Base-by-base conservation (phyloP, 139 green algal species). In the Zygnema circumcarinatum region DNA sequence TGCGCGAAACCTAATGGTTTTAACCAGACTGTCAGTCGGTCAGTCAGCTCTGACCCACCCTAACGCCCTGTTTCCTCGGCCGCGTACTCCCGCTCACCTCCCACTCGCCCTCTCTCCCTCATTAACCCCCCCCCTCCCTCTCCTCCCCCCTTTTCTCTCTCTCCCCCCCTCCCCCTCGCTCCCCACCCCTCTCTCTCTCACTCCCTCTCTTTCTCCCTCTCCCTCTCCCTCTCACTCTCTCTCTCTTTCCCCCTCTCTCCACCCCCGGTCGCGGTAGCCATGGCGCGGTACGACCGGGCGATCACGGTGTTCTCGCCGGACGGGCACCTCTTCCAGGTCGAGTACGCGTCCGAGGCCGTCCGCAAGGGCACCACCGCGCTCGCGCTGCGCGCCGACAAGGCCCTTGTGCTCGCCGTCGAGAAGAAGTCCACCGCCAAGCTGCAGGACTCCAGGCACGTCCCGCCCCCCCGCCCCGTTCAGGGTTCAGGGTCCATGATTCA, bases 221-320 rank as follows among this genome's bases (percentile, higher is more conserved):
- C 69, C 16, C 36, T 41, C 69, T 78, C 69, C 16, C 36, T 78
- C 69, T 78, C 36, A 29, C 36, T 78, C 69, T 41, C 35, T 41
- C 36, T 78, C 69, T 53, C 36, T 78, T 16, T 41, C 69, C 0
- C 69, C 36, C 69, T 16, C 69, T 16, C 69, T 53, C 7, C 0
- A 40, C 7, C 16, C 47, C 47, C 16, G 47, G 47, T 25, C 7
- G 16, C 47, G 16, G 47, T 62, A 62, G 47, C 7, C 78, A 96
- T 94, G 84, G 94, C 95, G 2, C 92, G 95, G 53, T 99, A 99
- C 88, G 97, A 99, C 89, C 90, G 97, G 54, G 97, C 97, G 36
- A 99, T 99, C 92, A 99, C 97, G 1, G 97, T 99, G 11, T 99
- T 99, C 91, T 96, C 92, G 1, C 97, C 97, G 2, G 97, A 99